phyloP scores from a whole-genome alignment of 192 early-diverging fungal species.

The Coemansia sp. region DNA sequence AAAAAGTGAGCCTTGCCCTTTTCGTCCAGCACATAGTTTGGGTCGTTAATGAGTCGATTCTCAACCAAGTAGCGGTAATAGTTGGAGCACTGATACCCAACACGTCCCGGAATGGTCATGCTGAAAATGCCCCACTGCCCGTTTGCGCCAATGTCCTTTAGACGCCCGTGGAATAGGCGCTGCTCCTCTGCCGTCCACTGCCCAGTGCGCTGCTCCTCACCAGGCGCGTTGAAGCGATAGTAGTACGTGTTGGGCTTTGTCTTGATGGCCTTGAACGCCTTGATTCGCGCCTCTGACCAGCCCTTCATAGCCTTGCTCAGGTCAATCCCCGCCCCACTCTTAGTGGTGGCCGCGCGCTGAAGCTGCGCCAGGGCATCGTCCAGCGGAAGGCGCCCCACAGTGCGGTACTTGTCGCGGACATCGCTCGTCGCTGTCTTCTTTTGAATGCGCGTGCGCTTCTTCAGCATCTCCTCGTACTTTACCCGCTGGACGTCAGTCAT shows the following conservation, averaged over 20 bases:
- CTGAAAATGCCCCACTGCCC: slow-evolving; percentile 98
- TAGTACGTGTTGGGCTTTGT: slow-evolving; percentile 97
- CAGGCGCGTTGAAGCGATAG: slow-evolving; percentile 96
- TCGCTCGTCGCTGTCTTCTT: slow-evolving; percentile 82
- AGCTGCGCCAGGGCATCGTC: slow-evolving; percentile 92
- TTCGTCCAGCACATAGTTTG: slow-evolving; percentile 90
- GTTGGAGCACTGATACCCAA: slow-evolving; percentile 98
- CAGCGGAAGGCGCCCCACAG: slow-evolving; percentile 73
- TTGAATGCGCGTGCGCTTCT: slow-evolving; percentile 77
- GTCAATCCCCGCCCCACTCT: slow-evolving; percentile 70
- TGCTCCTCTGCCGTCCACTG: slow-evolving; percentile 90
- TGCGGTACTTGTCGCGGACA: slow-evolving; percentile 73
- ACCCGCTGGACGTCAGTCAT: slow-evolving; percentile 86
- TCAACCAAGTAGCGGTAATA: slow-evolving; percentile 92
- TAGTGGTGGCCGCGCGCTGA: slow-evolving; percentile 56
- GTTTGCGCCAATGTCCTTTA: slow-evolving; percentile 88
- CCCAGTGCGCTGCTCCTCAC: slow-evolving; percentile 92
- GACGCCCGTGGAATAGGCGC: slow-evolving; percentile 78
- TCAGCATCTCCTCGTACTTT: slow-evolving; percentile 84
- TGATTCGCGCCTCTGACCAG: slow-evolving; percentile 92
- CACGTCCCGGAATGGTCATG: slow-evolving; percentile 92
- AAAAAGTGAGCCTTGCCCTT: slow-evolving; percentile 92
- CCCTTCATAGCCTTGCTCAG: slow-evolving; percentile 90
- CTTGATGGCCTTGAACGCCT: slow-evolving; percentile 91
- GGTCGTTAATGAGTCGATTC: slow-evolving; percentile 84